phyloP scores from a whole-genome alignment of 805 yeast genomes.

The Vanderwaltozyma yarrowii region DNA sequence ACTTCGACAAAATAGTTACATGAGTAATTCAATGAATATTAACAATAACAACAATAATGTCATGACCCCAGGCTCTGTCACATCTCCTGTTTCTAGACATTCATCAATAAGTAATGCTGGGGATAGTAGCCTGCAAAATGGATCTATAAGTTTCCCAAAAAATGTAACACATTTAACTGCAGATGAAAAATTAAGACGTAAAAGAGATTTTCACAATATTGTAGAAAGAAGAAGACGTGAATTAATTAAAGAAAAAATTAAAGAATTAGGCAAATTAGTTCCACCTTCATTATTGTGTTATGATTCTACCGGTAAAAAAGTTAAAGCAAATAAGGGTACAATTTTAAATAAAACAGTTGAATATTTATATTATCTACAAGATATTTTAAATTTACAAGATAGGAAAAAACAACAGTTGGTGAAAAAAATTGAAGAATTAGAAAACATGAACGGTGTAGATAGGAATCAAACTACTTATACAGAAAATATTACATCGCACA shows the following conservation, averaged over 20 bases:
- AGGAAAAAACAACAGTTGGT: conserved; percentile 34
- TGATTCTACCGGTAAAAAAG: conserved; percentile 38
- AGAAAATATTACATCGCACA: background rate
- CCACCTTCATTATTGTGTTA: conserved; percentile 62
- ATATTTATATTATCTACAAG: conserved; percentile 56
- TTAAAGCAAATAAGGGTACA: conserved; percentile 74
- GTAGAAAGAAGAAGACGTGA: conserved; percentile 91
- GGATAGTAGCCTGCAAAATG: background rate
- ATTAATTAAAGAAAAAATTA: conserved; percentile 77
- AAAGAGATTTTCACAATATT: conserved; percentile 87
- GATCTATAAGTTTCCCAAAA: conserved; percentile 1
- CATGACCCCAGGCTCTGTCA: conserved; percentile 14
- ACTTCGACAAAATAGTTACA: conserved; percentile 13
- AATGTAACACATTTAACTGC: conserved; percentile 28
- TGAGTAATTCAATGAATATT: conserved; percentile 1
- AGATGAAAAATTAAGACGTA: conserved; percentile 63
- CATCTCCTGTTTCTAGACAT: conserved; percentile 15
- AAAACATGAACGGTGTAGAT: background rate
- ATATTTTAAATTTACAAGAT: conserved; percentile 50
- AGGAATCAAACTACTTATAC: background rate
- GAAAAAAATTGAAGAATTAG: conserved; percentile 29
- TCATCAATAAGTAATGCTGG: conserved; percentile 23
- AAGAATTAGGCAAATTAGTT: conserved; percentile 68
- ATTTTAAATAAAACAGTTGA: conserved; percentile 72
- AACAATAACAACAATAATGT: conserved; percentile 13